phyloP scores from a whole-genome alignment of 257 asterid genomes.

The Solanum medicagineum region DNA sequence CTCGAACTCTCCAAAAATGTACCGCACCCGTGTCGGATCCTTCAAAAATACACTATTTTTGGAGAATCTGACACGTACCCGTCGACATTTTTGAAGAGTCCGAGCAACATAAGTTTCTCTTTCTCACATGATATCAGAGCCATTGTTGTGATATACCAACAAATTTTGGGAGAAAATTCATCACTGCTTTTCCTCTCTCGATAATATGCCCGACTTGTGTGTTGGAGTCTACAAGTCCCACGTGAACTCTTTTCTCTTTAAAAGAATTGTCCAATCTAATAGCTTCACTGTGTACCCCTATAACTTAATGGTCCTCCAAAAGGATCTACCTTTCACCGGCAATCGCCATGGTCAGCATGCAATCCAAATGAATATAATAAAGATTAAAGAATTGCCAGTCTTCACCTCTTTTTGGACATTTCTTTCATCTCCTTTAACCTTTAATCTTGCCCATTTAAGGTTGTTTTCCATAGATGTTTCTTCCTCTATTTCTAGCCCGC shows the following conservation, averaged over 20 bases:
- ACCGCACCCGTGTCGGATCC: too few relatives aligned
- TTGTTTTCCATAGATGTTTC: background rate
- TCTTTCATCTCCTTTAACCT: background rate
- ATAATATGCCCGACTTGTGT: background rate
- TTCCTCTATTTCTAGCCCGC: background rate
- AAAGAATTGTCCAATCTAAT: background rate
- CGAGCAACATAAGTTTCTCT: background rate
- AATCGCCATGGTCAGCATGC: background rate
- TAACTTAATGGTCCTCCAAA: background rate
- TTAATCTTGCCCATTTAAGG: background rate
- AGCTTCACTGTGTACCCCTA: background rate
- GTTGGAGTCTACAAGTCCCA: background rate
- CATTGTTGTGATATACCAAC: background rate
- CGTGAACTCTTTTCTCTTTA: background rate
- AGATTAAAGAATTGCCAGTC: background rate
- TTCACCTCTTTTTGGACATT: background rate
- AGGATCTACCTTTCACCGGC: background rate
- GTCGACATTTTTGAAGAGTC: too few relatives aligned
- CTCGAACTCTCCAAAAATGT: too few relatives aligned
- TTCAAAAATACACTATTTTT: too few relatives aligned
- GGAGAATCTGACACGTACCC: too few relatives aligned
- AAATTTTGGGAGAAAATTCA: background rate
- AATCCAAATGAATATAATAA: background rate
- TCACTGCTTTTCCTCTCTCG: background rate
- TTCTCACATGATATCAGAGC: background rate